Conservation (phyloP, 176 grass and related monocot species). For the Elaeis guineensis region DNA sequence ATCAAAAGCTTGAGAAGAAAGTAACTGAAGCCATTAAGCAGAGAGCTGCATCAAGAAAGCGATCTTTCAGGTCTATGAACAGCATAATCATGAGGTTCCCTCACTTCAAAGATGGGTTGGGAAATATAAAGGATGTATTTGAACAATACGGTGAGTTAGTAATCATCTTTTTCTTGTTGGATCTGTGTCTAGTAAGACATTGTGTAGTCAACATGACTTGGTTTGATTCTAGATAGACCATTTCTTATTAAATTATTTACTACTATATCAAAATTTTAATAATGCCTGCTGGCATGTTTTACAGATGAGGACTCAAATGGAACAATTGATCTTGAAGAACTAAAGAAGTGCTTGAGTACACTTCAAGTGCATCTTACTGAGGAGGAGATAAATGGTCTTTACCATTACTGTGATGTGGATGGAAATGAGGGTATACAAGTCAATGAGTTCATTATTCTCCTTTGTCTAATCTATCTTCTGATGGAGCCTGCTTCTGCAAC, state of each 20-base stretch:
- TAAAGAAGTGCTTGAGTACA: constrained; percentile 34
- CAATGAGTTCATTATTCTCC: constrained; percentile 62
- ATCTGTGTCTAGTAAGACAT: neutral
- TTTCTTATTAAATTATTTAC: too few species aligned
- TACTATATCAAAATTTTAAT: too few species aligned
- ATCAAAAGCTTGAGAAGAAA: constrained; percentile 44
- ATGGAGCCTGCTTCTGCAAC: constrained; percentile 28
- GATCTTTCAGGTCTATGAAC: constrained; percentile 52
- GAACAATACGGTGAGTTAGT: constrained; percentile 36
- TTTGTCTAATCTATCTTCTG: constrained; percentile 59
- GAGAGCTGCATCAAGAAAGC: constrained; percentile 22
- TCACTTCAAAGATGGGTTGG: constrained; percentile 55
- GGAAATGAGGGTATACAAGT: constrained; percentile 44
- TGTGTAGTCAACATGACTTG: neutral
- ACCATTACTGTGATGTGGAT: constrained; percentile 56
- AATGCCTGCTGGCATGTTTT: neutral
- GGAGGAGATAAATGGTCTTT: constrained; percentile 31
- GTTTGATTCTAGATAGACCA: too few species aligned
- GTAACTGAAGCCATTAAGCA: constrained; percentile 48
- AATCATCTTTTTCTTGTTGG: neutral
- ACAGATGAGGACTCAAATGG: constrained; percentile 59
- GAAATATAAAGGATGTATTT: constrained; percentile 51
- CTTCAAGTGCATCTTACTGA: constrained; percentile 40
- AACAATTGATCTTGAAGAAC: constrained; percentile 46
- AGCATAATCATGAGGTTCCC: constrained; percentile 81